Conservation (phyloP, 768 basidiomycete genomes). For the Pulveroboletus sp. region DNA sequence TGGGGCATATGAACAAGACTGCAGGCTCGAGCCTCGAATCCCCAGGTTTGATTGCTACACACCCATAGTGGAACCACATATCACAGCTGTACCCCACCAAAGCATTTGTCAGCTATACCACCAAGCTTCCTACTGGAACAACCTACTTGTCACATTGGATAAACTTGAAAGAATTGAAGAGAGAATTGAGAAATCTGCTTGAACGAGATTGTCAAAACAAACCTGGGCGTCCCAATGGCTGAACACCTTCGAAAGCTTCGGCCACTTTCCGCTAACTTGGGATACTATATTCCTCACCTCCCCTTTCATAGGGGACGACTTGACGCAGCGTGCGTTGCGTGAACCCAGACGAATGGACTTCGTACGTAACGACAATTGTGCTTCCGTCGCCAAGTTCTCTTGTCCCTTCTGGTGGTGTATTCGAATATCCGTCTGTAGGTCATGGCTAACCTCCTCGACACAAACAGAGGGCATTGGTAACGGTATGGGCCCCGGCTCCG, state of each 20-base stretch:
- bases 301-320: slow-evolving; percentile 1
- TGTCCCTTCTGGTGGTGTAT: neutral
- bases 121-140: neutral
- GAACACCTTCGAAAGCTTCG: slow-evolving; percentile 6
- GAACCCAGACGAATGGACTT: neutral
- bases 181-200: neutral
- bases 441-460: neutral
- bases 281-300: neutral
- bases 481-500: neutral
- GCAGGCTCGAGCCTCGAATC: slow-evolving; percentile 35
- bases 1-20: slow-evolving; percentile 39
- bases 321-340: neutral
- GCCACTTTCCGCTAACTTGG: slow-evolving; percentile 8
- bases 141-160: slow-evolving; percentile 34
- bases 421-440: neutral
- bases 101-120: neutral
- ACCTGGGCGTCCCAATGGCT: slow-evolving; percentile 25
- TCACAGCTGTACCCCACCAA: slow-evolving; percentile 30
- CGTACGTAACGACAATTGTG: neutral
- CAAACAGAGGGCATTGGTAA: neutral
- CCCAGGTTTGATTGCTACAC: slow-evolving; percentile 36
- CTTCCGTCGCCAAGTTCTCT: neutral
- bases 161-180: slow-evolving; percentile 18
- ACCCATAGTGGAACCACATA: slow-evolving; percentile 51
- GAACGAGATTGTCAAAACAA: neutral